phyloP scores from a whole-genome alignment of 108 stramenopile genomes.

The Thalassiosira profunda region DNA sequence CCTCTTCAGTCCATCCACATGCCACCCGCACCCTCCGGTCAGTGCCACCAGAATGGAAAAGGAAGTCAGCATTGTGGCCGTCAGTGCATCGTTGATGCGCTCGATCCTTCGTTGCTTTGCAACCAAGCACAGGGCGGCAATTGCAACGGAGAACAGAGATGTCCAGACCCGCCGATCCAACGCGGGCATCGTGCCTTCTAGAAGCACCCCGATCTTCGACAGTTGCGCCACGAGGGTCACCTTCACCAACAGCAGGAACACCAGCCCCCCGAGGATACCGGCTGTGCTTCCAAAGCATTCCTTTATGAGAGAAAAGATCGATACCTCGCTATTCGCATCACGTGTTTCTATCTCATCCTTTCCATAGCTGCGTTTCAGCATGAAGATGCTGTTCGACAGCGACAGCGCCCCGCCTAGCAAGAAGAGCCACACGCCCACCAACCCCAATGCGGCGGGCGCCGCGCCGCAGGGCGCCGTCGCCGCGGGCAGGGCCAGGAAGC shows the following conservation, averaged over 20 bases:
- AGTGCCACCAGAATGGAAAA: conserved; percentile 13
- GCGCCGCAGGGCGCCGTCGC: conserved; percentile 34
- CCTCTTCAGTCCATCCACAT: conserved; percentile 11
- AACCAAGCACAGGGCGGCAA: conserved; percentile 2
- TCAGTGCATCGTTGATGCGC: conserved; percentile 19
- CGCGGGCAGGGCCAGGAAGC: conserved; percentile 34
- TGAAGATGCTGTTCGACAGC: conserved; percentile 29
- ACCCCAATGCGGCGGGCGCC: conserved; percentile 25
- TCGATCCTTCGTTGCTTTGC: conserved; percentile 12
- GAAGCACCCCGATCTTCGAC: conserved; percentile 20
- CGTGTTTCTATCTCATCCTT: neutral
- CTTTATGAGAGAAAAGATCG: conserved; percentile 20
- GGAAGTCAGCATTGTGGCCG: conserved; percentile 16
- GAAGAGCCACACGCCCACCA: conserved; percentile 23
- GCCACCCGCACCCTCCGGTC: conserved; percentile 28
- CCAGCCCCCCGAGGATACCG: conserved; percentile 8
- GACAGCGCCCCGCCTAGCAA: conserved; percentile 20
- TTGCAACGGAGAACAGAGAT: conserved; percentile 2
- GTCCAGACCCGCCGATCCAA: conserved; percentile 4
- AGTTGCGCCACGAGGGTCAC: conserved; percentile 31
- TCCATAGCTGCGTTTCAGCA: neutral
- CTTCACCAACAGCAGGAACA: conserved; percentile 18
- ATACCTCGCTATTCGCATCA: neutral
- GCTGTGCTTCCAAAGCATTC: conserved; percentile 22
- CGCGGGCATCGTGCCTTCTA: neutral